A percentile compares a stretch with the other conserved stretches of the same genome.
Evolutionary conservation across 805 yeast species (phyloP).

Genomic region (Wickerhamomyces bovis): DNA sequence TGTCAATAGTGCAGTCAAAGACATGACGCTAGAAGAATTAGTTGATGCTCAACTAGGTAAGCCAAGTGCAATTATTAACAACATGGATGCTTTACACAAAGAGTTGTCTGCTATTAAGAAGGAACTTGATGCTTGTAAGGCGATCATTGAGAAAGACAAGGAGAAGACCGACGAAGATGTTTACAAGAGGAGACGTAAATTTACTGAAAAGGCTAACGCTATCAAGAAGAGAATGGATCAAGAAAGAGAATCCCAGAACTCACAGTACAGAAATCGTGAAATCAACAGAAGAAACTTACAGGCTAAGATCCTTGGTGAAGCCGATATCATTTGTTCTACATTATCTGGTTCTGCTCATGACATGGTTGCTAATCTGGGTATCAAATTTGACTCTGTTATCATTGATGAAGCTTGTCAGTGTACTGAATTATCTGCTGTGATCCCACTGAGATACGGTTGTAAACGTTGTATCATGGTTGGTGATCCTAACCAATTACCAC

Average conservation of each 20-base stretch:
- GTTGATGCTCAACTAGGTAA: constrained; percentile 47
- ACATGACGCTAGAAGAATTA: constrained; percentile 77
- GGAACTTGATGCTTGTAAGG: constrained; percentile 19
- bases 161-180: constrained; percentile 38
- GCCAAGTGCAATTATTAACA: constrained; percentile 17
- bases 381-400: constrained; percentile 83
- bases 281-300: constrained; percentile 72
- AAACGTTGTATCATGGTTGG: constrained; percentile 93
- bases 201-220: constrained; percentile 58
- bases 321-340: constrained; percentile 87
- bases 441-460: constrained; percentile 90
- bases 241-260: constrained; percentile 66
- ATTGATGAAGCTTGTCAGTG: constrained; percentile 98
- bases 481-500: constrained; percentile 97
- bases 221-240: constrained; percentile 71
- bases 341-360: constrained; percentile 94
- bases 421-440: constrained; percentile 86
- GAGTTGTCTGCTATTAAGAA: constrained; percentile 28
- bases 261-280: constrained; percentile 69
- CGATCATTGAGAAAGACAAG: constrained; percentile 20
- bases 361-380: constrained; percentile 63
- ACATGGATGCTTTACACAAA: constrained; percentile 46
- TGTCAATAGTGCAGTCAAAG: constrained; percentile 74
- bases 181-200: constrained; percentile 45
- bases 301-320: constrained; percentile 59